A percentile compares a stretch with the other conserved stretches of the same genome.
Conservation (phyloP, 106 monocot species). For the Amphibolis antarctica region DNA sequence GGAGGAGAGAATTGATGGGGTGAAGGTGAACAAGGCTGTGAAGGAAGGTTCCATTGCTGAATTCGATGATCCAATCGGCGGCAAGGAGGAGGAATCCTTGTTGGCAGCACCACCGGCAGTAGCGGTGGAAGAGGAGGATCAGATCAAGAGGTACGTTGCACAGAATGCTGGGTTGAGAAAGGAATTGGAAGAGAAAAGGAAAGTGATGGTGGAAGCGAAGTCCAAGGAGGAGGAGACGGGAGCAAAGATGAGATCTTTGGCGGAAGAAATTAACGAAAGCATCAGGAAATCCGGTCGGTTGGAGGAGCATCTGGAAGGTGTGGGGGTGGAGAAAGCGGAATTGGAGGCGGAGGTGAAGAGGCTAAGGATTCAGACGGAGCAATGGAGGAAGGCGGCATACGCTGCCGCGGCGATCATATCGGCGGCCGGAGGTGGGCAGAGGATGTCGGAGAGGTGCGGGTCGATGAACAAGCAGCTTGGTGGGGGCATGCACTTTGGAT, state of each 20-base stretch:
- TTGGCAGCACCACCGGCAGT: slow-evolving; percentile 6
- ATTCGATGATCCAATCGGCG: background rate
- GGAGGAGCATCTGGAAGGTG: slow-evolving; percentile 36
- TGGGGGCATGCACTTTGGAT: slow-evolving; percentile 14
- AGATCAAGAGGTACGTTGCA: slow-evolving; percentile 12
- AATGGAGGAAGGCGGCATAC: slow-evolving; percentile 91
- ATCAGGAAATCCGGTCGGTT: slow-evolving; percentile 19
- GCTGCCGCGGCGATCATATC: slow-evolving; percentile 40
- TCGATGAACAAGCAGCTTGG: slow-evolving; percentile 47
- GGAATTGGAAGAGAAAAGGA: slow-evolving; percentile 26
- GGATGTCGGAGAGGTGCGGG: slow-evolving; percentile 30
- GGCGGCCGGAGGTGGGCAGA: slow-evolving; percentile 14
- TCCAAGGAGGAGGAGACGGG: slow-evolving; percentile 42
- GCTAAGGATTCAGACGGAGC: slow-evolving; percentile 66
- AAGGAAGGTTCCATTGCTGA: background rate
- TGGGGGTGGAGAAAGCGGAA: slow-evolving; percentile 21
- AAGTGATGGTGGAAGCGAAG: slow-evolving; percentile 8
- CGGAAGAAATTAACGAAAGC: slow-evolving; percentile 32
- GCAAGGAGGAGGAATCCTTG: background rate
- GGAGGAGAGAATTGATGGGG: background rate
- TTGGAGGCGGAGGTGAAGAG: slow-evolving; percentile 52
- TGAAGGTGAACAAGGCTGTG: background rate
- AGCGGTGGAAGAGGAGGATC: slow-evolving; percentile 27
- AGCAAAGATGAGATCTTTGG: slow-evolving; percentile 20
- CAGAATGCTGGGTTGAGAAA: slow-evolving; percentile 40